Percentiles rank a stretch among this genome's conserved stretches.
Evolutionary conservation across 2,329 filamentous ascomycete species (phyloP).

Genomic region (Colletotrichum sp.): DNA sequence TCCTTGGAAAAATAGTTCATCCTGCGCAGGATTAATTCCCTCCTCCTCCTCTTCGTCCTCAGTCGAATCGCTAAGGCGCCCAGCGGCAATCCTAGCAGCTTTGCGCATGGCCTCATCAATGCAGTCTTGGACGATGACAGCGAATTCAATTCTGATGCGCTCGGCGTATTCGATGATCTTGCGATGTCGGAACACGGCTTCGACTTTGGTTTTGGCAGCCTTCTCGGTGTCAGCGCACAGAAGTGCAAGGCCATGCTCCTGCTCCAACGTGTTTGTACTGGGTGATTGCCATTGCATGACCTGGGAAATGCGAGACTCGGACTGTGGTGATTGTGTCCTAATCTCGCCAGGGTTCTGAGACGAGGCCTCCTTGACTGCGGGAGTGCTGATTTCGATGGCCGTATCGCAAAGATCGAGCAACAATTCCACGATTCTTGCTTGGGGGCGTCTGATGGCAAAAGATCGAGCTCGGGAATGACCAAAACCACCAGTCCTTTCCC

Average conservation of each 20-base stretch:
- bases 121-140: slow-evolving; percentile 91
- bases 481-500: slow-evolving; percentile 75
- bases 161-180: slow-evolving; percentile 96
- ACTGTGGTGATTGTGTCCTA: slow-evolving; percentile 92
- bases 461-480: slow-evolving; percentile 84
- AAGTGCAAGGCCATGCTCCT: slow-evolving; percentile 86
- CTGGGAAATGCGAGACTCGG: slow-evolving; percentile 92
- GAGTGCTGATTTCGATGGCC: slow-evolving; percentile 91
- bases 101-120: slow-evolving; percentile 92
- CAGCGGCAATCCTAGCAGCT: slow-evolving; percentile 85
- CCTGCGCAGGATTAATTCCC: slow-evolving; percentile 46
- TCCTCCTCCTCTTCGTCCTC: slow-evolving; percentile 62
- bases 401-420: slow-evolving; percentile 96
- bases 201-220: slow-evolving; percentile 85
- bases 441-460: slow-evolving; percentile 88
- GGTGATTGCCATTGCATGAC: slow-evolving; percentile 97
- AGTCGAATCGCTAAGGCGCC: slow-evolving; percentile 80
- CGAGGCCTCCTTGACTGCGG: slow-evolving; percentile 85
- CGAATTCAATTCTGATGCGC: slow-evolving; percentile 92
- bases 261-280: slow-evolving; percentile 86
- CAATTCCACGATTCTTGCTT: slow-evolving; percentile 92
- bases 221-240: slow-evolving; percentile 91
- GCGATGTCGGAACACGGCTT: slow-evolving; percentile 89
- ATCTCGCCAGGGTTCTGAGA: slow-evolving; percentile 75
- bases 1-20: slow-evolving; percentile 61